phyloP scores from a whole-genome alignment of 2,329 filamentous ascomycete species.

The Ceratocystis papillata region DNA sequence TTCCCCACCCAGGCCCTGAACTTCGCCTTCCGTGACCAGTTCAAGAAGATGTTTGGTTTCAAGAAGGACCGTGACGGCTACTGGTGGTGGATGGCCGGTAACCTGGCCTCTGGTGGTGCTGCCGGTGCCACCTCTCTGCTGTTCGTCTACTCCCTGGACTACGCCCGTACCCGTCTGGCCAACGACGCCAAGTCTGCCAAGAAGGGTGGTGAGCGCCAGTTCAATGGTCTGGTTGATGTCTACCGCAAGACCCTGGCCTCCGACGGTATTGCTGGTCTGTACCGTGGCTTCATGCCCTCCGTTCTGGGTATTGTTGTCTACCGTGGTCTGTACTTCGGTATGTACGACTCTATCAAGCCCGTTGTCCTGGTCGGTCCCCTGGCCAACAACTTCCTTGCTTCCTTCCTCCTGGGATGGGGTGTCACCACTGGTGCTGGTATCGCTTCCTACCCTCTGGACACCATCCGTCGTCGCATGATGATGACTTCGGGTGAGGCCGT shows the following conservation, averaged over 20 bases:
- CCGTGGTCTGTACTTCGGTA: constrained; percentile 99
- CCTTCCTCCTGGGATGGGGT: constrained; percentile 95
- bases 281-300: constrained; percentile 99
- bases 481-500: constrained; percentile 97
- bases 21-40: constrained; percentile 99
- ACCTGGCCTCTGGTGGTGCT: constrained; percentile 99
- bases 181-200: constrained; percentile 99
- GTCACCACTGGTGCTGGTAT: constrained; percentile 99
- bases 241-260: constrained; percentile 99
- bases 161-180: constrained; percentile 99
- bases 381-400: constrained; percentile 98
- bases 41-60: constrained; percentile 99
- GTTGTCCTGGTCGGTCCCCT: constrained; percentile 84
- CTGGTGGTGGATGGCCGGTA: constrained; percentile 97
- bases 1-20: constrained; percentile 99
- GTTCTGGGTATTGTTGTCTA: constrained; percentile 99
- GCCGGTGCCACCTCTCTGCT: constrained; percentile 99
- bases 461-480: constrained; percentile 99
- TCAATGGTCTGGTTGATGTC: constrained; percentile 98
- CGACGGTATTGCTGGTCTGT: constrained; percentile 98
- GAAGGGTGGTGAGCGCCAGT: constrained; percentile 94
- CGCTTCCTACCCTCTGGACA: constrained; percentile 99
- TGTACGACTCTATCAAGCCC: constrained; percentile 99
- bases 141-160: constrained; percentile 99
- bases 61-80: constrained; percentile 99